A percentile compares a stretch with the other conserved stretches of the same genome.
phyloP scores from a whole-genome alignment of 106 monocot species.

The Xerophyta viscosa region DNA sequence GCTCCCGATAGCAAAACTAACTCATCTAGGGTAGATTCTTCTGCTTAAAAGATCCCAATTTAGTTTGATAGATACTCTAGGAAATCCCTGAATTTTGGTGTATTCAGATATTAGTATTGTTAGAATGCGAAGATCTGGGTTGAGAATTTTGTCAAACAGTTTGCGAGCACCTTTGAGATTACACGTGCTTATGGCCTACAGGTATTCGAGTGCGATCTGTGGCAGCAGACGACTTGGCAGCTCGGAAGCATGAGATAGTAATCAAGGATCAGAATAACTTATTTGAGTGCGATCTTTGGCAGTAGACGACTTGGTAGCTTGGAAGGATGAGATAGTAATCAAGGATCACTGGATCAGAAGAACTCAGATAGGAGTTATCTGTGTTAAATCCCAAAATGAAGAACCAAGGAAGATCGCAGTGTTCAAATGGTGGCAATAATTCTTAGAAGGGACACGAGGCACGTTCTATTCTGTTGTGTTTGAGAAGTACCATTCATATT shows the following conservation, averaged over 20 bases:
- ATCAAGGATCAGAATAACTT: not conserved
- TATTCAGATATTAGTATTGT: conserved; percentile 48
- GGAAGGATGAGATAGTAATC: not conserved
- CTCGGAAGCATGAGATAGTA: not conserved
- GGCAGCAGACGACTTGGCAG: not conserved
- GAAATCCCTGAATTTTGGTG: conserved; percentile 25
- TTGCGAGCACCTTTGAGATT: conserved; percentile 29
- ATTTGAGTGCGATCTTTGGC: conserved; percentile 4
- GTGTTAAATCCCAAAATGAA: no score
- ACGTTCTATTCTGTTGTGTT: no score
- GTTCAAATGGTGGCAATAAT: no score
- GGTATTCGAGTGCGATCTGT: conserved; percentile 7
- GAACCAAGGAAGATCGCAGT: no score
- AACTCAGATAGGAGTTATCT: no score
- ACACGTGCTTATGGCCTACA: conserved; percentile 18
- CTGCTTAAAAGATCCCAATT: conserved; percentile 17
- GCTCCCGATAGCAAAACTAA: conserved; percentile 32
- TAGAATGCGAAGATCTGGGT: conserved; percentile 35
- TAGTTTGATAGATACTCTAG: conserved; percentile 25
- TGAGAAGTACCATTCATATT: no score
- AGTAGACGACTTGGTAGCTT: not conserved
- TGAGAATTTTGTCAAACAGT: conserved; percentile 49
- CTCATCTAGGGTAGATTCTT: conserved; percentile 26
- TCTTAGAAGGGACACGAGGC: no score
- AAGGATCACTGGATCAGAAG: no score